These are phyloP conservation scores for Lachancea mirantina DNA, from an alignment of 805 yeast genomes.

Conservation along the genomic window DNA sequence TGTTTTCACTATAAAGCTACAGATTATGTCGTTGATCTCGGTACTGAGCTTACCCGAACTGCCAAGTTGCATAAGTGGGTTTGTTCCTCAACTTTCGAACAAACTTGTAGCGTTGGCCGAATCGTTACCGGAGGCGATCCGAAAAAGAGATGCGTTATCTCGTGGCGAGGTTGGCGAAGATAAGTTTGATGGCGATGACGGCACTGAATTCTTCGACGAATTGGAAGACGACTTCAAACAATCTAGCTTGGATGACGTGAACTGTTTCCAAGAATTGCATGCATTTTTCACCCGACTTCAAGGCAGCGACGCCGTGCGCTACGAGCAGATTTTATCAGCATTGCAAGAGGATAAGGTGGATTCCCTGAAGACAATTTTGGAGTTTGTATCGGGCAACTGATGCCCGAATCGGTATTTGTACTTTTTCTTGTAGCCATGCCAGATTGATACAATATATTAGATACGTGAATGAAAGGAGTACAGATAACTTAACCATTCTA, in stretches of 20 bases:
- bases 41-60: slow-evolving; percentile 37
- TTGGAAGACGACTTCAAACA: slow-evolving; percentile 75
- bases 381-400: slow-evolving; percentile 26
- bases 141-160: slow-evolving; percentile 53
- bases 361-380: slow-evolving; percentile 27
- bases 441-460: too few relatives aligned
- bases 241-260: slow-evolving; percentile 70
- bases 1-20: slow-evolving; percentile 74
- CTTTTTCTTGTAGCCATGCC: too few relatives aligned
- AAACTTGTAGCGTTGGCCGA: slow-evolving; percentile 47
- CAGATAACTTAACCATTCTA: too few relatives aligned
- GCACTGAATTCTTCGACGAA: slow-evolving; percentile 48
- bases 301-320: slow-evolving; percentile 39
- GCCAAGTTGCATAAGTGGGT: slow-evolving; percentile 32
- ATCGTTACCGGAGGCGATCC: slow-evolving; percentile 65
- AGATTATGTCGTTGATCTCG: slow-evolving; percentile 57
- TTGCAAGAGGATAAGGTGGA: slow-evolving; percentile 27
- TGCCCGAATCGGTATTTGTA: too few relatives aligned
- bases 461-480: too few relatives aligned
- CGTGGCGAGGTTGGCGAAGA: slow-evolving; percentile 36
- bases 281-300: slow-evolving; percentile 45
- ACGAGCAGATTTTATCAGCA: slow-evolving; percentile 30
- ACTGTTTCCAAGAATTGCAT: slow-evolving; percentile 60
- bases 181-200: slow-evolving; percentile 23
- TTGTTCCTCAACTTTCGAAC: slow-evolving; percentile 44